Evolutionary conservation across 2,329 filamentous ascomycete species (phyloP).

Genomic region (Epichloe aotearoae): DNA sequence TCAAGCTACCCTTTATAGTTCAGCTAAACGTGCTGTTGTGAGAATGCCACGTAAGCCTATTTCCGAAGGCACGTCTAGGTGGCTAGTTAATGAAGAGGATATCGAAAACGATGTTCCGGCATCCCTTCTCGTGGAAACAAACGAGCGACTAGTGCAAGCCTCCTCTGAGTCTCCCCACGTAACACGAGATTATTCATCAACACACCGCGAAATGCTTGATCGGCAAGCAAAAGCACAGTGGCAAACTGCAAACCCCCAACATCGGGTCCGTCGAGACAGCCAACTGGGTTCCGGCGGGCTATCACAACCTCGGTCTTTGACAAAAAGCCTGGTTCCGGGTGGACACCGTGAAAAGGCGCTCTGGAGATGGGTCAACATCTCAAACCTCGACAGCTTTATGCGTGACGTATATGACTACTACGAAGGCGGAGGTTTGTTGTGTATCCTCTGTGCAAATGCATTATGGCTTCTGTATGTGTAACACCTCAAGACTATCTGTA

Average conservation of each 20-base stretch:
- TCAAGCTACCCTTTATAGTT: constrained; percentile 28
- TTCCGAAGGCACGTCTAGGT: constrained; percentile 5
- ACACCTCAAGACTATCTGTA: neutral
- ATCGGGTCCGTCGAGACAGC: constrained; percentile 32
- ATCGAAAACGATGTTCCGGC: constrained; percentile 49
- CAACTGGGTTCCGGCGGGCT: constrained; percentile 4
- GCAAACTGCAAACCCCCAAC: constrained; percentile 40
- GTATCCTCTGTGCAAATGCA: constrained; percentile 59
- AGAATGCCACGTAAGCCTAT: neutral
- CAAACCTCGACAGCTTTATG: constrained; percentile 80
- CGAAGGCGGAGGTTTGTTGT: constrained; percentile 69
- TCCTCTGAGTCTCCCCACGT: neutral
- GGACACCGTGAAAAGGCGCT: constrained; percentile 58
- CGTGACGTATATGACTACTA: constrained; percentile 79
- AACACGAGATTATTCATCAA: neutral
- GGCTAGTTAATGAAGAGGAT: constrained; percentile 31
- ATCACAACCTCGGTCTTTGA: constrained; percentile 16
- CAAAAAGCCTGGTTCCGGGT: constrained; percentile 16
- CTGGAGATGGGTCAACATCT: constrained; percentile 87
- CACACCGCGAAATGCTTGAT: neutral
- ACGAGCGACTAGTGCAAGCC: constrained; percentile 11
- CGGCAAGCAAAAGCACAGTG: constrained; percentile 33
- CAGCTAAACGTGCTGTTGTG: constrained; percentile 11
- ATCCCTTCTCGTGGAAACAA: constrained; percentile 47
- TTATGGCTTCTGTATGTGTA: constrained; percentile 59